Percentiles rank a stretch among this genome's conserved stretches.
Evolutionary conservation across 257 asterid genomes (phyloP).

Genomic region (Solanum chmielewskii): DNA sequence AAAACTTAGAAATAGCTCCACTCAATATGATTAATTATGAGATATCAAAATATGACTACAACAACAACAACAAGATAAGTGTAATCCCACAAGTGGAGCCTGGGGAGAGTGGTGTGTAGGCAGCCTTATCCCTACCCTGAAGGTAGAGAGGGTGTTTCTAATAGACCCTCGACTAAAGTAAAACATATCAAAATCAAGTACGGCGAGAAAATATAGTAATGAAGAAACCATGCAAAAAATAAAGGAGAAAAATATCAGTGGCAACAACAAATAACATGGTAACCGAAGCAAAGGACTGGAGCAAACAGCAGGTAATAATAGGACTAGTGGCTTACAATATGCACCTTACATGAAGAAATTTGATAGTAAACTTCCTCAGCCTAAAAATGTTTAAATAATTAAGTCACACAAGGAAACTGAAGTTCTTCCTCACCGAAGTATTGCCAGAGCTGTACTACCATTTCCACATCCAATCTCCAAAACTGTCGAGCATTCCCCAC

Average conservation of each 20-base stretch:
- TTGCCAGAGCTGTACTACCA: conserved; percentile 78
- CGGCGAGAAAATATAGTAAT: neutral
- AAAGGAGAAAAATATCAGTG: neutral
- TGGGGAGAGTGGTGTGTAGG: neutral
- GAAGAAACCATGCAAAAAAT: neutral
- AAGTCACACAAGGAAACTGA: neutral
- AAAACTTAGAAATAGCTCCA: neutral
- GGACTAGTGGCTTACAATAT: neutral
- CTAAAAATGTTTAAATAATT: neutral
- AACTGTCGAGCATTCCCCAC: conserved; percentile 39
- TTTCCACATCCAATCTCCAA: conserved; percentile 98
- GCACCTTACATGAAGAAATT: neutral
- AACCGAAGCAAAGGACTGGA: neutral
- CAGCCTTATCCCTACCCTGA: neutral
- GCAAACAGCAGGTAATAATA: neutral
- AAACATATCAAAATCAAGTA: neutral
- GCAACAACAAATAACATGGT: neutral
- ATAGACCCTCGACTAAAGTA: neutral
- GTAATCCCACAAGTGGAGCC: neutral
- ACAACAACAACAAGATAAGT: neutral
- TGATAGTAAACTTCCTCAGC: neutral
- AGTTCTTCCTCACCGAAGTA: conserved; percentile 27
- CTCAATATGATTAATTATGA: neutral
- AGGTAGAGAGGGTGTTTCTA: neutral
- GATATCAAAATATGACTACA: neutral